Conservation (phyloP, 2,329 filamentous ascomycete species). For the Polychaeton citri region DNA sequence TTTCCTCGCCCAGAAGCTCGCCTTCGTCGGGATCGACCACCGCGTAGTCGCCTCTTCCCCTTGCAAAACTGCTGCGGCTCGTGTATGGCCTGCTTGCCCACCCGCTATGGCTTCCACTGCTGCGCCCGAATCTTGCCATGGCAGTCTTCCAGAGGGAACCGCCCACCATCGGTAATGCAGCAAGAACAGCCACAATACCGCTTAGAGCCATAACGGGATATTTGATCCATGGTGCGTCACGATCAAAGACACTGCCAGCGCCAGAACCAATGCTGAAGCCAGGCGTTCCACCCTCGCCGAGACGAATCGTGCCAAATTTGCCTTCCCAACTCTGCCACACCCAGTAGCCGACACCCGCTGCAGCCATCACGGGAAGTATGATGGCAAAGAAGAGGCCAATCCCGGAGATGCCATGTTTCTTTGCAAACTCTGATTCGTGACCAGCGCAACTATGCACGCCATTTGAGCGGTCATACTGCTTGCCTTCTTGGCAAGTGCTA, state of each 20-base stretch:
- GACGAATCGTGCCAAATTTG: slow-evolving; percentile 79
- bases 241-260: slow-evolving; percentile 41
- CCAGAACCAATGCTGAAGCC: slow-evolving; percentile 9
- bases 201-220: slow-evolving; percentile 48
- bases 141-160: slow-evolving; percentile 59
- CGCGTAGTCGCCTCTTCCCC: slow-evolving; percentile 75
- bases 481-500: slow-evolving; percentile 70
- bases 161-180: slow-evolving; percentile 51
- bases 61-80: slow-evolving; percentile 76
- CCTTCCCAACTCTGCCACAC: slow-evolving; percentile 73
- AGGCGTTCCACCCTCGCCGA: slow-evolving; percentile 50
- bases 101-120: slow-evolving; percentile 26
- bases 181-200: slow-evolving; percentile 41
- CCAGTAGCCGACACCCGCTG: slow-evolving; percentile 65
- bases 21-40: slow-evolving; percentile 88
- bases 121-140: slow-evolving; percentile 36
- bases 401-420: slow-evolving; percentile 55
- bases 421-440: slow-evolving; percentile 70
- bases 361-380: slow-evolving; percentile 57
- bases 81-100: slow-evolving; percentile 57
- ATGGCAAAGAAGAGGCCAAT: slow-evolving; percentile 77
- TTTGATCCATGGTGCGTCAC: slow-evolving; percentile 63
- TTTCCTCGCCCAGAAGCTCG: slow-evolving; percentile 83
- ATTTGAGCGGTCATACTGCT: slow-evolving; percentile 56
- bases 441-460: slow-evolving; percentile 54